Conservation (phyloP, 306 rosid species). For the Cicer judaicum region DNA sequence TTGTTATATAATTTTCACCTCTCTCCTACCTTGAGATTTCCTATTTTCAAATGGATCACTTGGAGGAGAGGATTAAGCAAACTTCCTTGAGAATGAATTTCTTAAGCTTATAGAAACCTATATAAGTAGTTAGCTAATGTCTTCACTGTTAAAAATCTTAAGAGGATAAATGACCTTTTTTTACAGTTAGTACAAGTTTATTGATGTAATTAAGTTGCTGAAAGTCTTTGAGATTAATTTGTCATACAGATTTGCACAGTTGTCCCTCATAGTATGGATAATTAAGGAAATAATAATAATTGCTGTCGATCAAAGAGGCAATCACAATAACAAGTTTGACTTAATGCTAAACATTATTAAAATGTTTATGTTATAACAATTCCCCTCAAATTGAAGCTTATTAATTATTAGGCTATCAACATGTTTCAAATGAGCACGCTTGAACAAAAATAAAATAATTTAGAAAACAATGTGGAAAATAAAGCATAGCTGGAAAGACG, state of each 20-base stretch:
- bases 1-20: slow-evolving; percentile 27
- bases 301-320: too few relatives aligned
- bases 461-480: neutral
- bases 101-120: neutral
- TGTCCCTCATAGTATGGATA: too few relatives aligned
- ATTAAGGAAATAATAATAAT: too few relatives aligned
- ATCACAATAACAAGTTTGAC: too few relatives aligned
- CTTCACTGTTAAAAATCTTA: neutral
- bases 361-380: neutral
- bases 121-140: too few relatives aligned
- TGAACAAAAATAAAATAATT: neutral
- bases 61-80: slow-evolving; percentile 1
- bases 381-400: neutral
- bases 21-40: slow-evolving; percentile 37
- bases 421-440: neutral
- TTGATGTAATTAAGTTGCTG: too few relatives aligned
- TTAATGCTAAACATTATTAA: too few relatives aligned
- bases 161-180: neutral
- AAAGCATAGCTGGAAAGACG: neutral
- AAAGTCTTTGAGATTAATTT: too few relatives aligned
- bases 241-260: too few relatives aligned
- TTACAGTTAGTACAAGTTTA: neutral
- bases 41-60: slow-evolving; percentile 18
- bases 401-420: neutral
- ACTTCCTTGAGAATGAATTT: neutral